These are phyloP conservation scores for Colletotrichum incanum DNA, from an alignment of 2,329 filamentous ascomycete species.

Conservation along the genomic window DNA sequence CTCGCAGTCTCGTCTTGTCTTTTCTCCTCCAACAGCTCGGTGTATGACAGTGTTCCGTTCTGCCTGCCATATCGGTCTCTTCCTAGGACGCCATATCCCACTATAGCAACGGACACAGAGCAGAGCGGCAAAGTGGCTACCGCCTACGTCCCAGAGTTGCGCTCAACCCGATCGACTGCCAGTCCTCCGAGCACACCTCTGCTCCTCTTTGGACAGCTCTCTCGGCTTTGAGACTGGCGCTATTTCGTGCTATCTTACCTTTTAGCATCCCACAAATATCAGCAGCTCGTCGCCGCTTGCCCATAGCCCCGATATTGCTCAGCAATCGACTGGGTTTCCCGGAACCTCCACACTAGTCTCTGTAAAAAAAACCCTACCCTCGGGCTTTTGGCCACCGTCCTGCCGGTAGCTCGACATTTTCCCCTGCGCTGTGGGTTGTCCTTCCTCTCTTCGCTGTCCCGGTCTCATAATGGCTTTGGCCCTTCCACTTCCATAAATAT, in stretches of 20 bases:
- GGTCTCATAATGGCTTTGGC: conserved; percentile 17
- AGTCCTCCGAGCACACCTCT: conserved; percentile 3
- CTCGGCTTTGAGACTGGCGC: conserved; percentile 9
- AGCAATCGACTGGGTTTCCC: conserved; percentile 11
- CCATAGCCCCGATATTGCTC: conserved; percentile 30
- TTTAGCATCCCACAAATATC: conserved; percentile 8
- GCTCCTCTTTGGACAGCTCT: conserved; percentile 10
- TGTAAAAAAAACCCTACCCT: conserved; percentile 25
- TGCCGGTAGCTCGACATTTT: conserved; percentile 24
- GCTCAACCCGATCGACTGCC: conserved; percentile 3
- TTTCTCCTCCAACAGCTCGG: conserved; percentile 30
- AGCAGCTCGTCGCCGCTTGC: conserved; percentile 12
- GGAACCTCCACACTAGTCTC: conserved; percentile 11
- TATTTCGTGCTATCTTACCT: conserved; percentile 5
- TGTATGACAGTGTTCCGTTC: conserved; percentile 14
- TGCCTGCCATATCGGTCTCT: conserved; percentile 30
- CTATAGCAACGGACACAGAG: conserved; percentile 11
- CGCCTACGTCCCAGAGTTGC: conserved; percentile 17
- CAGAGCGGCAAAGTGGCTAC: conserved; percentile 13
- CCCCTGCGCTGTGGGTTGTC: conserved; percentile 16
- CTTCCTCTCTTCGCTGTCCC: conserved; percentile 1
- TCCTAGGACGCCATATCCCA: not conserved
- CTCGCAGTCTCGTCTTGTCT: conserved; percentile 22
- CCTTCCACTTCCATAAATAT: conserved; percentile 31
- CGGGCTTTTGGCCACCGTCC: conserved; percentile 35